phyloP scores from a whole-genome alignment of 2,329 filamentous ascomycete genomes.

The Fusarium torulosum region DNA sequence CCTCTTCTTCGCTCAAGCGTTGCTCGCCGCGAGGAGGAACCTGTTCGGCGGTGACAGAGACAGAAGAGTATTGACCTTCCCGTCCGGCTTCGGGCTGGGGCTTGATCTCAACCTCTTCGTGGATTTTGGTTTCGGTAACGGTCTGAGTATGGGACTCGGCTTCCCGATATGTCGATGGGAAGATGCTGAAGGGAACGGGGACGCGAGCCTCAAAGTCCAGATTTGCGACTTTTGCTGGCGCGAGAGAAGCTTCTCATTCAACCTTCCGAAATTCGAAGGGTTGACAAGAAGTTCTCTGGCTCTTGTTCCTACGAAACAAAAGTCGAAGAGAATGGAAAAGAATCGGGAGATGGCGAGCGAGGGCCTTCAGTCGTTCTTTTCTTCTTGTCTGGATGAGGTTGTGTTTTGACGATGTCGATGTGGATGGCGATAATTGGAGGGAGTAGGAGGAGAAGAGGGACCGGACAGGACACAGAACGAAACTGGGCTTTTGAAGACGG shows the following conservation, averaged over 20 bases:
- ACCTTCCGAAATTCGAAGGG: slow-evolving; percentile 72
- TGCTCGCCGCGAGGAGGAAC: slow-evolving; percentile 72
- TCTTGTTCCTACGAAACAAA: slow-evolving; percentile 70
- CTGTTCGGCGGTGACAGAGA: slow-evolving; percentile 69
- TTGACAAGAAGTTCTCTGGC: slow-evolving; percentile 77
- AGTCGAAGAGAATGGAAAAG: slow-evolving; percentile 58
- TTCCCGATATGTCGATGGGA: slow-evolving; percentile 95
- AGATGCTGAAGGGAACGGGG: slow-evolving; percentile 99
- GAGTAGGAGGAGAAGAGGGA: slow-evolving; percentile 48
- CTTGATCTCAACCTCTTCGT: slow-evolving; percentile 91
- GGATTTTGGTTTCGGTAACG: slow-evolving; percentile 70
- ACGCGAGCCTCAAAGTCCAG: slow-evolving; percentile 99
- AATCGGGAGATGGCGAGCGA: slow-evolving; percentile 50
- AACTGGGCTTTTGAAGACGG: slow-evolving; percentile 57
- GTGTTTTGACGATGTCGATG: slow-evolving; percentile 48
- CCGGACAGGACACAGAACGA: slow-evolving; percentile 49
- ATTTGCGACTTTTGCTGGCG: slow-evolving; percentile 85
- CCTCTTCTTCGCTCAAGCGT: slow-evolving; percentile 83
- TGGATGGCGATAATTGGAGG: slow-evolving; percentile 57
- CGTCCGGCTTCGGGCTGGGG: slow-evolving; percentile 90
- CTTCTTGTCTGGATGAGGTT: slow-evolving; percentile 50
- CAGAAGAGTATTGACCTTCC: slow-evolving; percentile 93
- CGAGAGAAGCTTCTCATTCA: slow-evolving; percentile 75
- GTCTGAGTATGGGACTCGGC: slow-evolving; percentile 65
- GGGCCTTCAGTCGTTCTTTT: slow-evolving; percentile 54